Conservation (phyloP, 2,329 filamentous ascomycete genomes). For the Bipolaris sorokiniana region DNA sequence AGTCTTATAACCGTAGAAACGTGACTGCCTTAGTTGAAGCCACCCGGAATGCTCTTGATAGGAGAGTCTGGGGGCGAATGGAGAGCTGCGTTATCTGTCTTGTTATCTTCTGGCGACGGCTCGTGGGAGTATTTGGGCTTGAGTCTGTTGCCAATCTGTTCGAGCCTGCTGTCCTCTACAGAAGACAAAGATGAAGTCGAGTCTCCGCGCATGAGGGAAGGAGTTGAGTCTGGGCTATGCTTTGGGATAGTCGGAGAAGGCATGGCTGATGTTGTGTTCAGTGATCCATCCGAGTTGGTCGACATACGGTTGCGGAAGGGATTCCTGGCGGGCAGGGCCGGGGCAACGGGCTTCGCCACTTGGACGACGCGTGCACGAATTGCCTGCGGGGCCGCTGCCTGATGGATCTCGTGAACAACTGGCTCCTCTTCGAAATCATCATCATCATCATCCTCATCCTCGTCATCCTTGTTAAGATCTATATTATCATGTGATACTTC, state of each 20-base stretch:
- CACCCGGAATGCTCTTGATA: constrained; percentile 40
- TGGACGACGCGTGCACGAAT: constrained; percentile 82
- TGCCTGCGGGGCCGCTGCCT: constrained; percentile 67
- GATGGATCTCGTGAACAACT: constrained; percentile 72
- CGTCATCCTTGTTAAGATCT: constrained; percentile 53
- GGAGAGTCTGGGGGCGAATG: constrained; percentile 50
- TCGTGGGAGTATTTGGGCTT: constrained; percentile 34
- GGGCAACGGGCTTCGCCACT: constrained; percentile 80
- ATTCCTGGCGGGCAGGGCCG: constrained; percentile 78
- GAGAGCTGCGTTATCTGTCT: constrained; percentile 48
- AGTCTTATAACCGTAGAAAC: not conserved
- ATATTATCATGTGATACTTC: constrained; percentile 44
- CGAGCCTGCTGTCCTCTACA: constrained; percentile 40
- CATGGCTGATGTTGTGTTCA: constrained; percentile 26
- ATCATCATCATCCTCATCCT: constrained; percentile 53
- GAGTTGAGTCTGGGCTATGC: constrained; percentile 42
- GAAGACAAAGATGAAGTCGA: constrained; percentile 44
- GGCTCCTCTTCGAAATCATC: constrained; percentile 63
- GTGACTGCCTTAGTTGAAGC: constrained; percentile 28
- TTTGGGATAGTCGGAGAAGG: constrained; percentile 32
- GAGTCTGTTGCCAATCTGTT: constrained; percentile 34
- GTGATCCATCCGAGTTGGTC: constrained; percentile 39
- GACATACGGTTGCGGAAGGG: constrained; percentile 61
- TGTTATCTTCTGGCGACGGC: constrained; percentile 21
- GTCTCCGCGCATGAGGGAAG: constrained; percentile 45